A percentile compares a stretch with the other conserved stretches of the same genome.
These are phyloP conservation scores for Colletotrichum eleusines DNA, from an alignment of 2,329 filamentous ascomycete species.

Conservation along the genomic window DNA sequence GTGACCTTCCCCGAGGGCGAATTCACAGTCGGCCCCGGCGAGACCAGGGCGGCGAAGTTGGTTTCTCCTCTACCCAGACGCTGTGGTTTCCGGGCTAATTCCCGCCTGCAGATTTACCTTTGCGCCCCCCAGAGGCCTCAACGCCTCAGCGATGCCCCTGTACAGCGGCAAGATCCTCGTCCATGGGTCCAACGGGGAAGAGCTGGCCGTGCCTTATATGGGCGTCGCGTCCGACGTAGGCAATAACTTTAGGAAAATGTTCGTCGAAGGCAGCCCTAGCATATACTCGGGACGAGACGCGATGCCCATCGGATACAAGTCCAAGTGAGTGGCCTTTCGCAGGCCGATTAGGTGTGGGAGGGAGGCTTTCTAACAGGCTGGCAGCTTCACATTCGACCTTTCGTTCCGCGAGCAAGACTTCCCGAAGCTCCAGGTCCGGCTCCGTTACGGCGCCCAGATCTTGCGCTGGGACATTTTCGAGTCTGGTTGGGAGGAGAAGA, in stretches of 20 bases:
- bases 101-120: constrained; percentile 44
- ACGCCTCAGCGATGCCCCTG: constrained; percentile 52
- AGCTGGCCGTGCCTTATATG: constrained; percentile 56
- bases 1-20: constrained; percentile 30
- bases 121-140: constrained; percentile 45
- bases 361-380: not conserved
- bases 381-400: constrained; percentile 39
- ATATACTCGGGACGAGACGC: constrained; percentile 12
- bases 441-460: constrained; percentile 29
- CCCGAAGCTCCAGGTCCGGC: constrained; percentile 16
- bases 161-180: constrained; percentile 60
- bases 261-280: constrained; percentile 7
- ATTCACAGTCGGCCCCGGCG: constrained; percentile 46
- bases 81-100: not conserved
- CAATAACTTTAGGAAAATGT: constrained; percentile 25
- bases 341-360: too few species aligned
- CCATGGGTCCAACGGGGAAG: constrained; percentile 54
- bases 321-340: constrained; percentile 15
- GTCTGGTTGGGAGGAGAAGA: constrained; percentile 51
- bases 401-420: constrained; percentile 31
- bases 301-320: constrained; percentile 24
- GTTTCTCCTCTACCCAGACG: not conserved
- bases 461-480: constrained; percentile 52
- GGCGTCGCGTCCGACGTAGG: constrained; percentile 40
- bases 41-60: constrained; percentile 42